Evolutionary conservation across 306 rosid genomes (phyloP).

Genomic region (Amphicarpaea edgeworthii): DNA sequence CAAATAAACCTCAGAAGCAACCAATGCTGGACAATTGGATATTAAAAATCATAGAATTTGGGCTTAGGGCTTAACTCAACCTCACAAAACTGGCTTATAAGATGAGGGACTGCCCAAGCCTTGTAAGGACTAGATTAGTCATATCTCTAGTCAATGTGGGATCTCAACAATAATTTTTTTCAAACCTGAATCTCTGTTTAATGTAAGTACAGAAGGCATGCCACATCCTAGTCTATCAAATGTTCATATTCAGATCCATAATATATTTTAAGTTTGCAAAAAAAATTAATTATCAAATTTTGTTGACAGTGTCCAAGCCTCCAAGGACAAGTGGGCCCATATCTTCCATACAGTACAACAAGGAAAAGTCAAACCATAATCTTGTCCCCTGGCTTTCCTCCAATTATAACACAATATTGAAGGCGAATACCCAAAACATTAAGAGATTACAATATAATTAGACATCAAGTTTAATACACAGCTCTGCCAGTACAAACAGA

Average conservation of each 20-base stretch:
- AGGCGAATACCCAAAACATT: too few species aligned
- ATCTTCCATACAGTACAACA: too few species aligned
- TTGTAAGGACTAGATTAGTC: background rate
- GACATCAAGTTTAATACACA: constrained; percentile 31
- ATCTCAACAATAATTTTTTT: background rate
- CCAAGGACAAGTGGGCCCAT: background rate
- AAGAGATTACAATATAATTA: too few species aligned
- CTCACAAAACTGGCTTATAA: background rate
- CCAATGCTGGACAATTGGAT: constrained; percentile 17
- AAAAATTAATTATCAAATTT: background rate
- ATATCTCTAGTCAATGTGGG: background rate
- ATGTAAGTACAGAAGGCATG: constrained; percentile 16
- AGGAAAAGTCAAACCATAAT: background rate
- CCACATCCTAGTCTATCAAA: constrained; percentile 11
- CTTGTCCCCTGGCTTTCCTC: too few species aligned
- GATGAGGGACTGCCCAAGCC: background rate
- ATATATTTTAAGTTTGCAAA: constrained; percentile 13
- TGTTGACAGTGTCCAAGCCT: constrained; percentile 19
- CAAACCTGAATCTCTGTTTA: constrained; percentile 17
- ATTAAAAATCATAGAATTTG: background rate
- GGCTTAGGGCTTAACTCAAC: background rate
- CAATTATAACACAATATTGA: too few species aligned
- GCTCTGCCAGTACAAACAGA: background rate
- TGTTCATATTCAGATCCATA: constrained; percentile 27
- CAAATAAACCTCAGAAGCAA: background rate